Evolutionary conservation across 805 yeast genomes (phyloP), one percentile per base, ranked within the genome.

Genomic region (Kodamaea lidongshanica): DNA sequence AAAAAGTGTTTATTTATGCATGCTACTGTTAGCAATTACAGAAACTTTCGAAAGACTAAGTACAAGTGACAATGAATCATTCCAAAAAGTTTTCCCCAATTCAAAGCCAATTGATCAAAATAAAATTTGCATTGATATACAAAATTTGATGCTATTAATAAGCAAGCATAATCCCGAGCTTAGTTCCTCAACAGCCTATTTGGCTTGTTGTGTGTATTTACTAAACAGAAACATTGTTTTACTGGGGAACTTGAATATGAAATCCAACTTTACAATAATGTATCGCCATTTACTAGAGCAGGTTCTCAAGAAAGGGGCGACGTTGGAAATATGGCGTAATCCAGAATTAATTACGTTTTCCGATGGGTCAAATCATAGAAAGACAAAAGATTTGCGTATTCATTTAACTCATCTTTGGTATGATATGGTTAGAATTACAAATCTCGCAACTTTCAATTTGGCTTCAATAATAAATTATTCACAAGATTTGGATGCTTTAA

Each of bases 361-460:
- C 4, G 30, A 17, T 14, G 4, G 14, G 7, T 11, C 24, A 14
- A 27, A 27, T 6, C 28, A 25, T 5, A 16, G 16, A n/a, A 19
- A 20, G n/a, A 20, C 27, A 7, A n/a, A 19, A 13, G 25, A 25
- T 17, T 16, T 26, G 23, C 19, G 34, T 22, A 4, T 31, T 7
- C 34, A 31, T 19, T 7, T 31, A n/a, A 25, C 34, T n/a, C 19
- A 27, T 17, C 16, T 61, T 5, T 64, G 69, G 69, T 37, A 40
- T 23, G 64, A 58, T 18, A 19, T 56, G n/a, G 35, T 64, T n/a
- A 32, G 67, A 11, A 28, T 58, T 11, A 29, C 46, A 5, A 61
- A 61, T 41, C 36, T 48, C 23, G 47, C 46, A 5, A 31, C 48
- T 1, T 48, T 58, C 33, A 40, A 46, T 12, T 32, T 52, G n/a